Evolutionary conservation across 2,329 filamentous ascomycete species (phyloP).

Genomic region (Aspergillus fructus): DNA sequence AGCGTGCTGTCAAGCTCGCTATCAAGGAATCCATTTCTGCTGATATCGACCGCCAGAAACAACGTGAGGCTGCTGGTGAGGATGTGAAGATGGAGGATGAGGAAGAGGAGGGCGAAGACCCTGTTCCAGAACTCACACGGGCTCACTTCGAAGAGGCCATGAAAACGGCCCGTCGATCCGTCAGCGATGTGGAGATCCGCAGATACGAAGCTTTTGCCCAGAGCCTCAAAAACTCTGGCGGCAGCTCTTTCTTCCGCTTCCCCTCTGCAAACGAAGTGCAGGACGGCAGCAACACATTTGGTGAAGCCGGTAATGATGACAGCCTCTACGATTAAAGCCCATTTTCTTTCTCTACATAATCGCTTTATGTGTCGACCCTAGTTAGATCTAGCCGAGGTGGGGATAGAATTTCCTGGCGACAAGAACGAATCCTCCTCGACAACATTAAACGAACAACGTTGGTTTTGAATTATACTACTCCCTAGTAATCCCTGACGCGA

Average conservation of each 20-base stretch:
- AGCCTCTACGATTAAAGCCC: constrained; percentile 85
- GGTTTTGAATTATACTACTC: constrained; percentile 18
- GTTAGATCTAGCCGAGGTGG: constrained; percentile 24
- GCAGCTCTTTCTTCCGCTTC: constrained; percentile 98
- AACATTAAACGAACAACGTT: constrained; percentile 10
- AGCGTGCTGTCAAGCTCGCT: constrained; percentile 97
- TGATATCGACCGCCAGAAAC: constrained; percentile 89
- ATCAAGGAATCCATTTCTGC: constrained; percentile 93
- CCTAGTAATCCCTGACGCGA: neutral
- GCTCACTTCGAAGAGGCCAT: constrained; percentile 99
- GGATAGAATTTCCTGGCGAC: constrained; percentile 20
- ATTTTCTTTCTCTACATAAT: constrained; percentile 43
- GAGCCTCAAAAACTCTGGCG: constrained; percentile 97
- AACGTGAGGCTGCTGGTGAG: constrained; percentile 79
- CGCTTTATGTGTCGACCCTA: constrained; percentile 36
- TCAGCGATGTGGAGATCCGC: constrained; percentile 95
- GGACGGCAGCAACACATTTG: constrained; percentile 61
- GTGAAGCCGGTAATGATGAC: constrained; percentile 88
- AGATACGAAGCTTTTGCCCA: constrained; percentile 98
- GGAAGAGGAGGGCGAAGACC: constrained; percentile 68
- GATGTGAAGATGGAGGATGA: constrained; percentile 72
- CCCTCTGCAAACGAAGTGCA: constrained; percentile 61
- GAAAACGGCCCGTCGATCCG: constrained; percentile 88
- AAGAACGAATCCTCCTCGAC: constrained; percentile 10
- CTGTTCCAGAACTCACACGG: constrained; percentile 92